Evolutionary conservation across 2,329 filamentous ascomycete genomes (phyloP).

Genomic region (Davidsoniella virescens): DNA sequence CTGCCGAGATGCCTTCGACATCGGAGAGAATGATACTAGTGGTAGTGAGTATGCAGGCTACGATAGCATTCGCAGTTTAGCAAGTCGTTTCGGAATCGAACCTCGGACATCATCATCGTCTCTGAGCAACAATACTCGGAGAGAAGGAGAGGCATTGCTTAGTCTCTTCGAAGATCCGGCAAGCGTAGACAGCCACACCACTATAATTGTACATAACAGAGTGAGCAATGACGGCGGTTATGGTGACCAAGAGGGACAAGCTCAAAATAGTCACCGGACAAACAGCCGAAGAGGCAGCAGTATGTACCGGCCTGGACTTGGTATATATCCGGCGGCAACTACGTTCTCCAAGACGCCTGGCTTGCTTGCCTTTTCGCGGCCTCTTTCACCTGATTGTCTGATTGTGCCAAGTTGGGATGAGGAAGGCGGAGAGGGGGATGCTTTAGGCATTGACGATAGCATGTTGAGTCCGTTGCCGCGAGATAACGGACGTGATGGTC

Average conservation of each 20-base stretch:
- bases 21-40: too few species aligned
- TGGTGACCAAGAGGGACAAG: not conserved
- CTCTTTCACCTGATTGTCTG: not conserved
- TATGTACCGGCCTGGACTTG: constrained; percentile 3
- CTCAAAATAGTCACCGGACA: not conserved
- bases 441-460: not conserved
- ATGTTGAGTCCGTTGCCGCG: not conserved
- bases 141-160: too few species aligned
- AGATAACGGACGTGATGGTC: not conserved
- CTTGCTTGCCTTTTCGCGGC: not conserved
- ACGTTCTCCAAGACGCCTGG: not conserved
- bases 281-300: not conserved
- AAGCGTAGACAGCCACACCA: too few species aligned
- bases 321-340: not conserved
- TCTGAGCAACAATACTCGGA: too few species aligned
- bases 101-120: too few species aligned
- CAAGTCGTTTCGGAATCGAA: too few species aligned
- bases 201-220: too few species aligned
- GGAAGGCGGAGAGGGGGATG: not conserved
- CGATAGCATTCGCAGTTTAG: too few species aligned
- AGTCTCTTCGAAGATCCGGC: too few species aligned
- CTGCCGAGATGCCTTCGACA: too few species aligned
- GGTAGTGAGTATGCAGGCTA: too few species aligned
- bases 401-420: constrained; percentile 5
- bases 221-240: too few species aligned